Conservation (phyloP, 1,284 basidiomycete species). For the Xerocomus amazonicus region DNA sequence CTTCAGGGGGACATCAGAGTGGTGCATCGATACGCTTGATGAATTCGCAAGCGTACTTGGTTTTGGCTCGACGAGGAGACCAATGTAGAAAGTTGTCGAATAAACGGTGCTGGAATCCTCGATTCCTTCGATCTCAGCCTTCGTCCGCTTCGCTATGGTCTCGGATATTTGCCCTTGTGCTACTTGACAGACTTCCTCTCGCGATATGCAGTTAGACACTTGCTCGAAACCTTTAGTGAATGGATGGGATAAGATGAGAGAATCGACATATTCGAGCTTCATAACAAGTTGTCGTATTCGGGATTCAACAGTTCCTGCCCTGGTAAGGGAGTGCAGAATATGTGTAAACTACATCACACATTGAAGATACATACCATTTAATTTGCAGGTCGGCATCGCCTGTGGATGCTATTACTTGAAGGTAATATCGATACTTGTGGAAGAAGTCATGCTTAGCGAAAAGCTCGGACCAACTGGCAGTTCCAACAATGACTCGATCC, state of each 20-base stretch:
- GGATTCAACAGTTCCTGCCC: conserved; percentile 97
- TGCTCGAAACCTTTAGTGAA: conserved; percentile 94
- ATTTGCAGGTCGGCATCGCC: conserved; percentile 82
- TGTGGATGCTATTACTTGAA: conserved; percentile 96
- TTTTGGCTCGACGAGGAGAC: conserved; percentile 89
- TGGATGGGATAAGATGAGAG: conserved; percentile 89
- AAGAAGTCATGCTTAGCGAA: conserved; percentile 97
- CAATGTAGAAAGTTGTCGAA: conserved; percentile 96
- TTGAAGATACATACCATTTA: conserved; percentile 71
- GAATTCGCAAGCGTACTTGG: conserved; percentile 57
- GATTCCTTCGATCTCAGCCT: conserved; percentile 77
- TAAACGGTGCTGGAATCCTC: conserved; percentile 78
- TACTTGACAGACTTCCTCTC: conserved; percentile 85
- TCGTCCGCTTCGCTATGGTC: conserved; percentile 68
- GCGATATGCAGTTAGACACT: conserved; percentile 77
- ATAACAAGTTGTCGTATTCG: conserved; percentile 93
- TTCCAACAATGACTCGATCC: conserved; percentile 85
- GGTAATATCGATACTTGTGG: conserved; percentile 94
- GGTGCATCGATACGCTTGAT: conserved; percentile 9
- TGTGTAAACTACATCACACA: conserved; percentile 1
- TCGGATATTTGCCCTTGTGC: conserved; percentile 86
- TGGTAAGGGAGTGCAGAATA: conserved; percentile 34
- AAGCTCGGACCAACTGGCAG: conserved; percentile 86
- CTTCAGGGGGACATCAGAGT: conserved; percentile 39
- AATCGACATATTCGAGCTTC: conserved; percentile 95